Conservation (phyloP, 805 yeast genomes). For the Monosporozyma aquatica region DNA sequence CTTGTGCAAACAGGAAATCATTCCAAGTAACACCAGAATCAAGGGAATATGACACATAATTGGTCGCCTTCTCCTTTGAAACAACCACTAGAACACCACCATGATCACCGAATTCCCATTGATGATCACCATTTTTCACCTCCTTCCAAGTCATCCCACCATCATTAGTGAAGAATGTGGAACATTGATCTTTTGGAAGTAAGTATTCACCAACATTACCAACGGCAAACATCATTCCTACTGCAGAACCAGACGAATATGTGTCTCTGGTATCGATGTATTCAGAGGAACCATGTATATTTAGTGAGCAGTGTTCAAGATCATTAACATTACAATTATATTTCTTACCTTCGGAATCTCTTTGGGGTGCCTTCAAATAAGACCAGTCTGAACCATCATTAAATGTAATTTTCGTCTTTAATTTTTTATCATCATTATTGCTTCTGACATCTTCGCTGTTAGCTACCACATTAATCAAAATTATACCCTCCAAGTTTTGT, state of each 20-base stretch:
- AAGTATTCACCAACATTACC: conserved; percentile 78
- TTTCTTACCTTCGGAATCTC: conserved; percentile 50
- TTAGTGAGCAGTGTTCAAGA: conserved; percentile 60
- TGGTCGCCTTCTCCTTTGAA: conserved; percentile 47
- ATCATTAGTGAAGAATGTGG: conserved; percentile 76
- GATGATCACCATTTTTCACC: conserved; percentile 58
- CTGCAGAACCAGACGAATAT: conserved; percentile 78
- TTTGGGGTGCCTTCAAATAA: conserved; percentile 56
- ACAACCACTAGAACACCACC: conserved; percentile 80
- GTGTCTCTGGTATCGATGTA: conserved; percentile 77
- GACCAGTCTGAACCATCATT: conserved; percentile 91
- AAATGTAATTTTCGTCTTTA: conserved; percentile 69
- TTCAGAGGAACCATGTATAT: conserved; percentile 87
- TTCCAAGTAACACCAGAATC: conserved; percentile 79
- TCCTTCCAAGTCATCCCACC: conserved; percentile 89
- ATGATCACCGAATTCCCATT: conserved; percentile 96
- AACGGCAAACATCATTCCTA: conserved; percentile 82
- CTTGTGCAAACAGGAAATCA: conserved; percentile 52
- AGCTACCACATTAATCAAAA: conserved; percentile 59
- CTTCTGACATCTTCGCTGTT: conserved; percentile 39
- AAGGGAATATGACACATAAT: conserved; percentile 52
- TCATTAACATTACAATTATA: conserved; percentile 44
- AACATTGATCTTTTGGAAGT: conserved; percentile 39
- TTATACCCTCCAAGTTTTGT: conserved; percentile 76
- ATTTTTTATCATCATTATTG: conserved; percentile 40